A percentile compares a stretch with the other conserved stretches of the same genome.
phyloP scores from a whole-genome alignment of 192 early-diverging fungal species.

The Linnemannia zychae region DNA sequence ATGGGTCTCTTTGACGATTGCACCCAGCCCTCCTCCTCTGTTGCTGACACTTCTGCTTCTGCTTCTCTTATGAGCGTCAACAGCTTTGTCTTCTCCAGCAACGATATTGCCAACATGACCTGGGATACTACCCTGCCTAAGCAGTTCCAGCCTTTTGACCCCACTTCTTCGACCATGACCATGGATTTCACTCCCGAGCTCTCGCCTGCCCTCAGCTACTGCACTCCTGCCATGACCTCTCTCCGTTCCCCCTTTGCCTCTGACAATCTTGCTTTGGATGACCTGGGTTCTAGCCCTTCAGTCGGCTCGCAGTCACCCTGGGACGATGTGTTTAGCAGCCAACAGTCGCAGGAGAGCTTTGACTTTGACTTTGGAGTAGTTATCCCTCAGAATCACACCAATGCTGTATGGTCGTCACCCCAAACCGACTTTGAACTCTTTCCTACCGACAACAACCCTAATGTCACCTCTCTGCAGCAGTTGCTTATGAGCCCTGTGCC shows the following conservation, averaged over 20 bases:
- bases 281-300: conserved; percentile 36
- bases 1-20: conserved; percentile 27
- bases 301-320: conserved; percentile 21
- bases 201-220: conserved; percentile 36
- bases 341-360: conserved; percentile 45
- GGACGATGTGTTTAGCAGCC: conserved; percentile 29
- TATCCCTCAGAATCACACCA: background rate
- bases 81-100: conserved; percentile 18
- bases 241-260: conserved; percentile 26
- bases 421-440: conserved; percentile 45
- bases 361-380: conserved; percentile 27
- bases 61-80: conserved; percentile 6
- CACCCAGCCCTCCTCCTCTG: conserved; percentile 6
- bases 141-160: background rate
- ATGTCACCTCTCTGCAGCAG: conserved; percentile 31
- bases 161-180: background rate
- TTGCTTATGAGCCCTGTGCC: conserved; percentile 32
- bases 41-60: background rate
- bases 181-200: conserved; percentile 44
- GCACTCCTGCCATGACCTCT: conserved; percentile 26
- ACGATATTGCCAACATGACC: conserved; percentile 11
- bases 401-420: conserved; percentile 17
- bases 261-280: conserved; percentile 35
- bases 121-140: conserved; percentile 33
- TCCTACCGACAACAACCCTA: conserved; percentile 7